These are phyloP conservation scores for Coniophora puteana DNA, from an alignment of 1,284 basidiomycete species.

Conservation along the genomic window DNA sequence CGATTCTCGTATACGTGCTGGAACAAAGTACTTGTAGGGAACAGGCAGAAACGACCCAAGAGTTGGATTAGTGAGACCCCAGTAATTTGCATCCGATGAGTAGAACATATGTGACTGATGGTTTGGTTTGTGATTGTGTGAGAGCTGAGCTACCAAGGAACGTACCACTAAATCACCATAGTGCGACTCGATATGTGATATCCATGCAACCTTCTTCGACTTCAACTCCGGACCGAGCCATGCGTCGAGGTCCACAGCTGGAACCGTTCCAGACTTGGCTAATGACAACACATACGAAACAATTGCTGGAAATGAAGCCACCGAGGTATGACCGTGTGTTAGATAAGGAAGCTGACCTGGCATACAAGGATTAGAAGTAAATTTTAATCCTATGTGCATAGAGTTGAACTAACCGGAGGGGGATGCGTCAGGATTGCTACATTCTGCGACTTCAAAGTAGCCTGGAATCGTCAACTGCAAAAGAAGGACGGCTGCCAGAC, in stretches of 20 bases:
- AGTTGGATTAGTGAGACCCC: slow-evolving; percentile 45
- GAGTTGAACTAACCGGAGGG: slow-evolving; percentile 55
- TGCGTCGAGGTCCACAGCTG: slow-evolving; percentile 37
- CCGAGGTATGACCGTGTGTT: slow-evolving; percentile 47
- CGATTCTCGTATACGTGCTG: slow-evolving; percentile 53
- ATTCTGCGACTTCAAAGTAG: slow-evolving; percentile 56
- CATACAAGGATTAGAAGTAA: slow-evolving; percentile 1
- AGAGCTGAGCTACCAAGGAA: slow-evolving; percentile 11
- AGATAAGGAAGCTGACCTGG: slow-evolving; percentile 71
- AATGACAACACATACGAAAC: slow-evolving; percentile 55
- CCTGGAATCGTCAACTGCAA: slow-evolving; percentile 65
- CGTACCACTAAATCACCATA: slow-evolving; percentile 69
- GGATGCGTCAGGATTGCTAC: slow-evolving; percentile 67
- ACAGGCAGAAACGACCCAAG: slow-evolving; percentile 56
- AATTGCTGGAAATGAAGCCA: slow-evolving; percentile 58
- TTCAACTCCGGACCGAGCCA: slow-evolving; percentile 40
- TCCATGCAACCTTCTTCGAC: slow-evolving; percentile 56
- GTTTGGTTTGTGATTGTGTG: slow-evolving; percentile 2
- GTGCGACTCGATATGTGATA: slow-evolving; percentile 59
- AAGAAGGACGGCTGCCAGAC: slow-evolving; percentile 60
- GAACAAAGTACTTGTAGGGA: slow-evolving; percentile 72
- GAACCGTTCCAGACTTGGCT: slow-evolving; percentile 29
- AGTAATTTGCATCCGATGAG: slow-evolving; percentile 60
- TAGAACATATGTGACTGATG: slow-evolving; percentile 55
- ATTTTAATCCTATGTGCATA: not conserved